phyloP scores from a whole-genome alignment of 352 stramenopile genomes.

The Pythium myriotylum region DNA sequence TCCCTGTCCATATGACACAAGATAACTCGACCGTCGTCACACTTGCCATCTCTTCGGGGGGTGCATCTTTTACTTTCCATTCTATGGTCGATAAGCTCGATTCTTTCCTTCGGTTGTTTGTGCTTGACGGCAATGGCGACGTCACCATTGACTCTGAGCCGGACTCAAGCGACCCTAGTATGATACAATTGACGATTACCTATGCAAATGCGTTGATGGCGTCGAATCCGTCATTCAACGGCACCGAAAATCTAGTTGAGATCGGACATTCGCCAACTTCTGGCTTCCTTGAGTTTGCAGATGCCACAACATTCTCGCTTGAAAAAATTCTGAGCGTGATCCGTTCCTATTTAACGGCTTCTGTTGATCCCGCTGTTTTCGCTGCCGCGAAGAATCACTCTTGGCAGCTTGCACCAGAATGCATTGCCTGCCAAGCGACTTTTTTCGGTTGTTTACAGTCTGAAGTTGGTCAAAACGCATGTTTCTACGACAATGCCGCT shows the following conservation, averaged over 20 bases:
- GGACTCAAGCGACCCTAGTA: background rate
- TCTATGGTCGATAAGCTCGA: constrained; percentile 4
- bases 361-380: background rate
- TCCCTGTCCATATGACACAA: background rate
- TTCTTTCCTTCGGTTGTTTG: constrained; percentile 29
- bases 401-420: constrained; percentile 19
- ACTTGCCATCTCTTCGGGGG: background rate
- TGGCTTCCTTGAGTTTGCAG: constrained; percentile 11
- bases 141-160: constrained; percentile 7
- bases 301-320: constrained; percentile 9
- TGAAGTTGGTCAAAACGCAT: background rate
- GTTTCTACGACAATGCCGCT: constrained; percentile 20
- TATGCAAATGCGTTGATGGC: constrained; percentile 15
- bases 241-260: background rate
- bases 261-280: background rate
- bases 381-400: background rate
- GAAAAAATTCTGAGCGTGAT: background rate
- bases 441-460: constrained; percentile 13
- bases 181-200: constrained; percentile 19
- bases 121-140: constrained; percentile 27
- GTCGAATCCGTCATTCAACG: constrained; percentile 7
- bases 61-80: constrained; percentile 11
- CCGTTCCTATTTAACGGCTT: background rate
- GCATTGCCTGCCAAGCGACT: constrained; percentile 5
- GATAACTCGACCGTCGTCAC: background rate